Percentiles rank a stretch among this genome's conserved stretches.
phyloP scores from a whole-genome alignment of 1,284 basidiomycete genomes.

The Trichosporon faecale region DNA sequence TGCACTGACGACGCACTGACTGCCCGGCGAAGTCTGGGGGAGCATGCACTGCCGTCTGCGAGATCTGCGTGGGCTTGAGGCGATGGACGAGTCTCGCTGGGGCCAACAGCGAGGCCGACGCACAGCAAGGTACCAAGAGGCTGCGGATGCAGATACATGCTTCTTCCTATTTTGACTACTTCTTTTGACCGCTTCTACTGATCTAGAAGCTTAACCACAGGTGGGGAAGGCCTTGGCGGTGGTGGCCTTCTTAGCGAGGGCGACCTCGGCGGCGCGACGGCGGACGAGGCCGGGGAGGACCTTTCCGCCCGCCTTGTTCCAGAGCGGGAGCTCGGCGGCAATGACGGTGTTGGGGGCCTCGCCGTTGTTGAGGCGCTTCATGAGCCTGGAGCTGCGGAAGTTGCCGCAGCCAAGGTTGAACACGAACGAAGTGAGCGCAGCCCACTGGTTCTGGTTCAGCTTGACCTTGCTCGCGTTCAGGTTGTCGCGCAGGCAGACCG shows the following conservation, averaged over 20 bases:
- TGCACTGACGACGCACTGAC: no score
- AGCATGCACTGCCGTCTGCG: no score
- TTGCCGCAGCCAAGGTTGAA: slow-evolving; percentile 20
- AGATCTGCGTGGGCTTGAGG: no score
- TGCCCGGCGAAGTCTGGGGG: no score
- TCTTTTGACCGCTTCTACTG: no score
- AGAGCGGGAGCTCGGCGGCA: slow-evolving; percentile 15
- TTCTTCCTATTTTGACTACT: no score
- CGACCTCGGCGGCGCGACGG: slow-evolving; percentile 19
- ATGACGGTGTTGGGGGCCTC: slow-evolving; percentile 14
- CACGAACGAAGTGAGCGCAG: slow-evolving; percentile 10
- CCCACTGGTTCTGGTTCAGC: slow-evolving; percentile 24
- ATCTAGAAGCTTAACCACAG: slow-evolving; percentile 5
- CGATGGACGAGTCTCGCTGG: no score
- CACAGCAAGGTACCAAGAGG: no score
- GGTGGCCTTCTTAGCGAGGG: slow-evolving; percentile 10
- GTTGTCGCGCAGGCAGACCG: slow-evolving; percentile 12
- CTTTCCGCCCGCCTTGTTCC: slow-evolving; percentile 8
- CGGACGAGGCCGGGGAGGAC: slow-evolving; percentile 11
- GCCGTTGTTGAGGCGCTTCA: slow-evolving; percentile 17
- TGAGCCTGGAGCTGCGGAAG: neutral
- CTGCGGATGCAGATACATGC: neutral
- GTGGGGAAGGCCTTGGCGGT: slow-evolving; percentile 11
- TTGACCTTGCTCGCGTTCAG: slow-evolving; percentile 2
- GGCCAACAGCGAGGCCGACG: no score